Evolutionary conservation across 1,284 basidiomycete species (phyloP).

Genomic region (Ceratobasidium theobromae): DNA sequence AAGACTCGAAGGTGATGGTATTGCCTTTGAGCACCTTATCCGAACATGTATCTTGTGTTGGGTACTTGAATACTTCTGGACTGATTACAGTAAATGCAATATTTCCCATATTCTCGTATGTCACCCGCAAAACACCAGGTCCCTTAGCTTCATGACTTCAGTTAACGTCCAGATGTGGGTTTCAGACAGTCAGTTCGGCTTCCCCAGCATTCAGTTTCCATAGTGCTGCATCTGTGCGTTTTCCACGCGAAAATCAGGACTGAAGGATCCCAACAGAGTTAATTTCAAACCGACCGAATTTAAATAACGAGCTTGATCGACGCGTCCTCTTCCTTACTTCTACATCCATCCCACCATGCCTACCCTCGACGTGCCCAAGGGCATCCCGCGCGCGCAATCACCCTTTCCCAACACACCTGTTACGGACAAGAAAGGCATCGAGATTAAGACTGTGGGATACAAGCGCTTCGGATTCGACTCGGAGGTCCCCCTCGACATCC

Average conservation of each 20-base stretch:
- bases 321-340: not conserved
- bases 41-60: conserved; percentile 8
- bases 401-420: conserved; percentile 52
- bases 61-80: conserved; percentile 1
- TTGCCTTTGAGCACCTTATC: not conserved
- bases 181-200: not conserved
- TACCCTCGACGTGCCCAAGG: not conserved
- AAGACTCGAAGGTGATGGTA: conserved; percentile 38
- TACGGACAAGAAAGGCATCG: conserved; percentile 71
- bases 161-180: not conserved
- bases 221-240: too few relatives aligned
- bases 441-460: conserved; percentile 77
- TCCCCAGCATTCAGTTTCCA: not conserved
- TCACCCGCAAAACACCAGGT: too few relatives aligned
- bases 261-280: not conserved
- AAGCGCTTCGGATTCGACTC: conserved; percentile 86
- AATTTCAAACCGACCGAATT: not conserved
- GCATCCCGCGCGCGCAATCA: not conserved
- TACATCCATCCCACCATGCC: not conserved
- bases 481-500: conserved; percentile 71
- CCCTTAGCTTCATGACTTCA: too few relatives aligned
- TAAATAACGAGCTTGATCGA: conserved; percentile 14
- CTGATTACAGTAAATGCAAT: conserved; percentile 24
- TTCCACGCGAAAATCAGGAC: not conserved
- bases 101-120: not conserved